Evolutionary conservation across 208 protist species (phyloP), one percentile per base, ranked within the genome.

Genomic region (Trypanosoma melophagium): DNA sequence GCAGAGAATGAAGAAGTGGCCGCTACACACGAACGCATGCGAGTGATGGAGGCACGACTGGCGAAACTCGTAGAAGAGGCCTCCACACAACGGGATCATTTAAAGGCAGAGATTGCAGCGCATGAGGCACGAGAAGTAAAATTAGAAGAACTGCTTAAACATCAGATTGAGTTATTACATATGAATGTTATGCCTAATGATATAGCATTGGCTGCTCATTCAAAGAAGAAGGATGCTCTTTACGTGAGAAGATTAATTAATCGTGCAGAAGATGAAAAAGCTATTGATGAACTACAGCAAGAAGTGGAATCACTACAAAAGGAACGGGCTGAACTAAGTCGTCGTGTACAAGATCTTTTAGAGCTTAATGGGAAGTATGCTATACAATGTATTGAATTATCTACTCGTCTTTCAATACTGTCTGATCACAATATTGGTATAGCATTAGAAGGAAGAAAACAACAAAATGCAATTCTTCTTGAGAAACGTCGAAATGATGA

Each of bases 341-440:
- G 62, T n/a, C 74, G 83, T 38, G 53, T 87, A 1, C 62, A 80
- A 16, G 64, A 68, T 0, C 63, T 93, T 12, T 49, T 82, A 52
- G 76, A 83, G 22, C 77, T 93, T 17, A 95, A 95, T 60, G 61
- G 76, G 0, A 77, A 67, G 24, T 95, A 95, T 62, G 90, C 90
- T 2, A 68, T 70, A 44, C 87, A 93, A 69, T 76, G 83, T 17
- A 55, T 93, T 8, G 87, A 89, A 73, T 80, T 95, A 7, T 70
- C 79, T 0, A 81, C 87, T 8, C 90, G 90, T 10, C 70, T 95
- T 16, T 87, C 77, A 54, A 72, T 93, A 42, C 50, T 93, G 1
- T 64, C 76, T 19, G 84, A 92, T 16, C 82, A 92, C 62, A 95
- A 95, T 71, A 83, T 92, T 51, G 66, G 64, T 13, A 68, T 89